Percentiles rank a stretch among this genome's conserved stretches.
phyloP scores from a whole-genome alignment of 2,329 filamentous ascomycete species.

The Trichoderma guizhouense region DNA sequence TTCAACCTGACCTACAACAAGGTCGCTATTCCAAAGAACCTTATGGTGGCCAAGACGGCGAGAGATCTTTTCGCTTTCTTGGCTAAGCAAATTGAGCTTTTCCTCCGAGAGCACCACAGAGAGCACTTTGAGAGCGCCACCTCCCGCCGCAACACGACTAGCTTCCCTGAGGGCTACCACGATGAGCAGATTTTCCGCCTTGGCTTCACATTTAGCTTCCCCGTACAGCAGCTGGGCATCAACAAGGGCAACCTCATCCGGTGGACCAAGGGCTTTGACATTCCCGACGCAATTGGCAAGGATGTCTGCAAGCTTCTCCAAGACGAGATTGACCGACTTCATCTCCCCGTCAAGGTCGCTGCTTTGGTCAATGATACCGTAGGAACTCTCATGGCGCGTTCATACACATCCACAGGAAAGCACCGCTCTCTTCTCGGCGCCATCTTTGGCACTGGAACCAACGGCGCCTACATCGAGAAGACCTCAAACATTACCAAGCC shows the following conservation, averaged over 20 bases:
- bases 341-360: slow-evolving; percentile 88
- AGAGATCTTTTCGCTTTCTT: slow-evolving; percentile 89
- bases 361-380: slow-evolving; percentile 97
- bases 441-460: slow-evolving; percentile 96
- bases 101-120: slow-evolving; percentile 81
- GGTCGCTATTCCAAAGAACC: slow-evolving; percentile 79
- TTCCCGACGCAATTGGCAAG: slow-evolving; percentile 87
- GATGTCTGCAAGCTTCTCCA: slow-evolving; percentile 92
- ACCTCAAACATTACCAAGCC: slow-evolving; percentile 78
- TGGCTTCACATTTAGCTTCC: slow-evolving; percentile 99
- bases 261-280: slow-evolving; percentile 99
- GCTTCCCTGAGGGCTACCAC: slow-evolving; percentile 55
- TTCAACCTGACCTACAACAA: slow-evolving; percentile 93
- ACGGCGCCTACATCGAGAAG: slow-evolving; percentile 96
- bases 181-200: slow-evolving; percentile 84
- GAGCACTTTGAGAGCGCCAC: slow-evolving; percentile 77
- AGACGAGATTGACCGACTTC: slow-evolving; percentile 79
- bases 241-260: slow-evolving; percentile 92
- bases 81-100: slow-evolving; percentile 85
- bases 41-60: slow-evolving; percentile 86
- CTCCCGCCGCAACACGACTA: slow-evolving; percentile 59
- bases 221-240: slow-evolving; percentile 88
- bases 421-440: slow-evolving; percentile 85
- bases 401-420: slow-evolving; percentile 88
- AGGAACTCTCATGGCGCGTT: slow-evolving; percentile 94